phyloP scores from a whole-genome alignment of 2,329 filamentous ascomycete species.

The Lachnellula suecica region DNA sequence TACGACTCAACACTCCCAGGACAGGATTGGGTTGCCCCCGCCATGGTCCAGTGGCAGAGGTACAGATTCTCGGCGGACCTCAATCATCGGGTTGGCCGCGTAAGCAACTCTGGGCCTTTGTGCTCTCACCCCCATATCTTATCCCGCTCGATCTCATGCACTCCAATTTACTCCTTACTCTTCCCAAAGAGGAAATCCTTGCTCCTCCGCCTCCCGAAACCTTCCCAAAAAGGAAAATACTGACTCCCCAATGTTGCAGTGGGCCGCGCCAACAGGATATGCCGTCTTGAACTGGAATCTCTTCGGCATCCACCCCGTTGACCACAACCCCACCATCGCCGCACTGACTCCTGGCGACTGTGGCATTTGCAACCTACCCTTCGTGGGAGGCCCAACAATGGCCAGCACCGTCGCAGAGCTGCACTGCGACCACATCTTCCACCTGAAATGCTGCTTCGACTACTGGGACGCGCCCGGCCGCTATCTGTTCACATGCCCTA shows the following conservation, averaged over 20 bases:
- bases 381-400: neutral
- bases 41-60: too few species aligned
- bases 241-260: too few species aligned
- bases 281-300: neutral
- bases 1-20: conserved; percentile 3
- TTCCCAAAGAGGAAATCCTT: too few species aligned
- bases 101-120: too few species aligned
- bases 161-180: too few species aligned
- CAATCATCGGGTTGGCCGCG: too few species aligned
- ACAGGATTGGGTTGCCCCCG: conserved; percentile 4
- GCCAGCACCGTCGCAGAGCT: neutral
- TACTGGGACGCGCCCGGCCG: conserved; percentile 12
- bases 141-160: too few species aligned
- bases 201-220: too few species aligned
- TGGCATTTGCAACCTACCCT: neutral
- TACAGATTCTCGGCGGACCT: too few species aligned
- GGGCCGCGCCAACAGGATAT: conserved; percentile 4
- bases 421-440: conserved; percentile 10
- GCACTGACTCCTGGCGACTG: neutral
- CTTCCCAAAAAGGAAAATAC: too few species aligned
- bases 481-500: conserved; percentile 13
- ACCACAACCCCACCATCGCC: neutral
- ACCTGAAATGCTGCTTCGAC: conserved; percentile 14
- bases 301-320: conserved; percentile 5
- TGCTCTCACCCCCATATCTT: too few species aligned